Base-by-base conservation (phyloP, 2,329 filamentous ascomycete species). In the Ophiostoma sp. region DNA sequence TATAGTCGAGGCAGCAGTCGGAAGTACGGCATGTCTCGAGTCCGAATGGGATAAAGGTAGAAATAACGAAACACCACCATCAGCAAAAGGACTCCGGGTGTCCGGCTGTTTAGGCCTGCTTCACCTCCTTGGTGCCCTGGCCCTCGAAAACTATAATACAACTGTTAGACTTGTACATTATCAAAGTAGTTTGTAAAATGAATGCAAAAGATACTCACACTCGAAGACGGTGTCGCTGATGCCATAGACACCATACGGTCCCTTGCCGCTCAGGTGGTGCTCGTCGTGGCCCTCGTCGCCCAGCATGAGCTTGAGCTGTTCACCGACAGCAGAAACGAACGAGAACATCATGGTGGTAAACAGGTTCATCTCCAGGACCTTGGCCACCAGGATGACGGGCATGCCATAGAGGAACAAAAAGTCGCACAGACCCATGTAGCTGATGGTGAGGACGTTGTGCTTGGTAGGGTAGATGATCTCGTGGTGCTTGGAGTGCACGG, bases 281-380 rank as follows among this genome's bases (percentile, higher is more conserved):
- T 67, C 65, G n/a, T 67, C 65, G 65, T 67, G 65, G 39, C 65
- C 65, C 39, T 67, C 65, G 39, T 67, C 65, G 23, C 65, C 65
- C 31, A 67, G 20, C 23, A 67, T 41, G 20, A 67, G n/a, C 23
- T 48, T 41, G 11, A 41, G 20, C 35, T 67, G 65, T 23, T 67
- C 65, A 15, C 65, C 65, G 20, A 67, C 65, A 1, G 65, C 65
- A 13, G 65, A 67, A 2, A 67, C 27, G 33, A 67, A 67, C 5
- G 65, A 67, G 23, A 67, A 67, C 36, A 48, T 33, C 65, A 67
- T 20, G 23, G 65, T 67, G 20, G 65, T 67, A 23, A 48, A 31
- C 39, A 67, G 23, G 13, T 67, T 67, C 65, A 67, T 67, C 39
- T 67, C 65, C 11, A 67, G 39, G 11, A 10, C 13, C n/a, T 67